phyloP scores from a whole-genome alignment of 495 filamentous ascomycete species.

The Rhizodiscina lignyota region DNA sequence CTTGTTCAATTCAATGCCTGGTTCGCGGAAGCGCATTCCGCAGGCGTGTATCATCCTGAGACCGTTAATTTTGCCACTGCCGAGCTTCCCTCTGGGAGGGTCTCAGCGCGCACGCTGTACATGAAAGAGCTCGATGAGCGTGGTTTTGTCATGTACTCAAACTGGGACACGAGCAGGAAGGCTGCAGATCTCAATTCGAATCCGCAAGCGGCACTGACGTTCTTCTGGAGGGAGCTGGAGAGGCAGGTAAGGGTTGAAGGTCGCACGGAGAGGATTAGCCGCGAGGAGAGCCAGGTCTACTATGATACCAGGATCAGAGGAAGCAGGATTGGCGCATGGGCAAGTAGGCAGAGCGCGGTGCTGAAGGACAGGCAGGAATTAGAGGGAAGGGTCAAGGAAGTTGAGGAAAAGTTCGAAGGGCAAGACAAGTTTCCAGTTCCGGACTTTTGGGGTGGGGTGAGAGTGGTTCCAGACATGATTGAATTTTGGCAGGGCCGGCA shows the following conservation, averaged over 20 bases:
- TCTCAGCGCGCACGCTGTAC: slow-evolving; percentile 77
- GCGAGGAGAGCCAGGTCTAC: slow-evolving; percentile 71
- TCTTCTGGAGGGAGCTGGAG: slow-evolving; percentile 62
- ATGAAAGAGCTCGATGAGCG: slow-evolving; percentile 59
- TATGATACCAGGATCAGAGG: slow-evolving; percentile 67
- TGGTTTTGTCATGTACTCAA: slow-evolving; percentile 87
- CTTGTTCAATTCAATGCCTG: slow-evolving; percentile 73
- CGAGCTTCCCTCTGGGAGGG: slow-evolving; percentile 63
- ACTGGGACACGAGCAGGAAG: slow-evolving; percentile 68
- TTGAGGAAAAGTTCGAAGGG: slow-evolving; percentile 55
- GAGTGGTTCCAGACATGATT: slow-evolving; percentile 67
- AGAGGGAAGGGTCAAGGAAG: slow-evolving; percentile 51
- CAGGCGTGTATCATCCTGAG: slow-evolving; percentile 52
- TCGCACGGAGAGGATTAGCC: slow-evolving; percentile 41
- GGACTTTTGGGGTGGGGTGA: slow-evolving; percentile 79
- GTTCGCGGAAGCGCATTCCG: slow-evolving; percentile 54
- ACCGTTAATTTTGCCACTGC: slow-evolving; percentile 70
- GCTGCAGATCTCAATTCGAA: slow-evolving; percentile 48
- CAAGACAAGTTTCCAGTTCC: slow-evolving; percentile 71
- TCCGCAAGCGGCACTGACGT: slow-evolving; percentile 51
- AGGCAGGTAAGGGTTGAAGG: slow-evolving; percentile 81
- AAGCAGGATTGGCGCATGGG: slow-evolving; percentile 82
- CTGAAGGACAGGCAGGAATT: slow-evolving; percentile 46
- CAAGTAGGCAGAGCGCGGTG: slow-evolving; percentile 70
- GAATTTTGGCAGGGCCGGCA: slow-evolving; percentile 93